A percentile compares a stretch with the other conserved stretches of the same genome.
These are phyloP conservation scores for Gossypium rotundifolium DNA, from an alignment of 345 rosid species.

Conservation along the genomic window DNA sequence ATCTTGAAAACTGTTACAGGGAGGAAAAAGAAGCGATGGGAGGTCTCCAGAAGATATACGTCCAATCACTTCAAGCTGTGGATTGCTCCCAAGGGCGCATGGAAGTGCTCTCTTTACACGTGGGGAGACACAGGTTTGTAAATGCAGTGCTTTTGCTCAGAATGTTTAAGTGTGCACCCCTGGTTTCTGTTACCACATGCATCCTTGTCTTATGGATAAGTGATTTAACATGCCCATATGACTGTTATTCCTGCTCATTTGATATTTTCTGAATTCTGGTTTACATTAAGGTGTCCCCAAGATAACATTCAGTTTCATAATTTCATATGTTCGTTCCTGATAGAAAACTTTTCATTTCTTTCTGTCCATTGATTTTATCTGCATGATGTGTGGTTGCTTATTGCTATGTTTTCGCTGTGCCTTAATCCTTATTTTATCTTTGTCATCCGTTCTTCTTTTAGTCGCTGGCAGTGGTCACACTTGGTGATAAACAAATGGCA, in stretches of 20 bases:
- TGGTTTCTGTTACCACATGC: neutral
- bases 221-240: neutral
- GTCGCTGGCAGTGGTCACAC: conserved; percentile 95
- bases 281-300: neutral
- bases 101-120: conserved; percentile 99
- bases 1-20: conserved; percentile 37
- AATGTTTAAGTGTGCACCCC: conserved; percentile 1
- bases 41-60: conserved; percentile 72
- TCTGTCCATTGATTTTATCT: neutral
- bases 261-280: conserved; percentile 3
- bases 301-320: neutral
- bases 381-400: neutral
- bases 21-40: conserved; percentile 97
- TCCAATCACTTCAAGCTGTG: conserved; percentile 81
- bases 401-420: conserved; percentile 4
- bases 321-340: neutral
- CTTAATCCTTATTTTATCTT: neutral
- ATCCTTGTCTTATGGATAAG: neutral
- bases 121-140: conserved; percentile 95
- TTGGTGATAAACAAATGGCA: conserved; percentile 97
- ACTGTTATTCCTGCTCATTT: neutral
- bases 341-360: neutral
- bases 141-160: neutral
- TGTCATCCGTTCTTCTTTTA: conserved; percentile 27
- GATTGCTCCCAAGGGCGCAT: conserved; percentile 94